Conservation (phyloP, 345 rosid species). For the Eucalyptus lansdowneana region DNA sequence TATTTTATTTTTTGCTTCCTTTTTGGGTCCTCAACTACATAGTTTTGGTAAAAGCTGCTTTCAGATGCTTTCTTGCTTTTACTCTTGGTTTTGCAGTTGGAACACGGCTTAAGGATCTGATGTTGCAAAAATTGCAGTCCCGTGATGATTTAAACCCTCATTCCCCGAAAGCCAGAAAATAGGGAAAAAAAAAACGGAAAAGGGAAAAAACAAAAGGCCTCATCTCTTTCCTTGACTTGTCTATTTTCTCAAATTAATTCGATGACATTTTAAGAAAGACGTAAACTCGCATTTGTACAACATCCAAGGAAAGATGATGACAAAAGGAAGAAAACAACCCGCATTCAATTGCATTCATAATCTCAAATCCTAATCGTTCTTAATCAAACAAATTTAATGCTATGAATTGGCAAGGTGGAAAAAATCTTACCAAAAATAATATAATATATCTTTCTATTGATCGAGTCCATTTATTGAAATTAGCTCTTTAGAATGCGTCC, state of each 20-base stretch:
- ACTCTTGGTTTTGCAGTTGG: not conserved
- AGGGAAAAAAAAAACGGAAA: not conserved
- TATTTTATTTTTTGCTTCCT: not conserved
- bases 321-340: not conserved
- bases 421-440: not conserved
- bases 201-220: not conserved
- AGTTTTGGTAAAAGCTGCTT: not conserved
- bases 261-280: not conserved
- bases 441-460: rapidly evolving
- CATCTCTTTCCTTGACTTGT: not conserved
- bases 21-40: not conserved
- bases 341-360: not conserved
- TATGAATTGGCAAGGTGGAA: not conserved
- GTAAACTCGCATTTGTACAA: rapidly evolving
- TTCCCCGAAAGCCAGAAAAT: not conserved
- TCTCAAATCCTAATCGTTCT: not conserved
- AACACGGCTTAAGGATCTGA: not conserved
- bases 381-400: too few species aligned
- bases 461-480: not conserved
- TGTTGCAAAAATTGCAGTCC: not conserved
- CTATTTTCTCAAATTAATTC: not conserved
- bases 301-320: not conserved
- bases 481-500: not conserved
- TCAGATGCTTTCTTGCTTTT: not conserved
- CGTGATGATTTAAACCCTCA: not conserved